Percentiles rank a stretch among this genome's conserved stretches.
Conservation (phyloP, 371 early-diverging fungal genomes). For the Zychaea mexicana region DNA sequence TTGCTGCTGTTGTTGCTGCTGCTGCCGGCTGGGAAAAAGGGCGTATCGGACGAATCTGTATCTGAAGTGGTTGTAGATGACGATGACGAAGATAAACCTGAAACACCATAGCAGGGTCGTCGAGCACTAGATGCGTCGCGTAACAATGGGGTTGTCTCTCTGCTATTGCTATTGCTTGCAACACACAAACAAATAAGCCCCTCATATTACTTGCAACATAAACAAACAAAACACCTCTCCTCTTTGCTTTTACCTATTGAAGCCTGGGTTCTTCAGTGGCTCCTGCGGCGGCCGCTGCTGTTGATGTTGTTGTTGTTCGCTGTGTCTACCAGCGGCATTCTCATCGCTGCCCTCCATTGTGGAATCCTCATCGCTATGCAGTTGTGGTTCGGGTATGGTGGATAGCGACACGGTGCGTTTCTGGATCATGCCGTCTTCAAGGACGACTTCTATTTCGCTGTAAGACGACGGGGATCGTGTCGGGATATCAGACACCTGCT, state of each 20-base stretch:
- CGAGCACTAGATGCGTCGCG: background rate
- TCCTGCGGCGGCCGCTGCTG: background rate
- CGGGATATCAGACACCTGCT: conserved; percentile 7
- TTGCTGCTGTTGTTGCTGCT: background rate
- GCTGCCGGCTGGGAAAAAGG: background rate
- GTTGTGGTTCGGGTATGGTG: conserved; percentile 20
- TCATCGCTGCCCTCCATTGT: conserved; percentile 7
- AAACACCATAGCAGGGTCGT: conserved; percentile 3
- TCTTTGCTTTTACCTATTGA: background rate
- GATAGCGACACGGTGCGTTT: conserved; percentile 33
- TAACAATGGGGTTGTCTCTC: conserved; percentile 10
- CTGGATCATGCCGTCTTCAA: conserved; percentile 35
- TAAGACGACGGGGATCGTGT: conserved; percentile 14
- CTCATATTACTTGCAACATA: background rate
- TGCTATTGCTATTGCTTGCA: background rate
- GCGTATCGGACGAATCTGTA: conserved; percentile 7
- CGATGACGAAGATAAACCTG: background rate
- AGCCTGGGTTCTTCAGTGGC: background rate
- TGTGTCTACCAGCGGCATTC: background rate
- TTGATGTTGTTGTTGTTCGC: background rate
- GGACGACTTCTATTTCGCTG: conserved; percentile 31
- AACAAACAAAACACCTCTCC: background rate
- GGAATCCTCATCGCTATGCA: background rate
- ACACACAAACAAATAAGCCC: background rate
- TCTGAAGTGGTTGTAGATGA: conserved; percentile 12